Percentiles rank a stretch among this genome's conserved stretches.
Evolutionary conservation across 1,284 basidiomycete species (phyloP).

Genomic region (Leccinum pachyderme): DNA sequence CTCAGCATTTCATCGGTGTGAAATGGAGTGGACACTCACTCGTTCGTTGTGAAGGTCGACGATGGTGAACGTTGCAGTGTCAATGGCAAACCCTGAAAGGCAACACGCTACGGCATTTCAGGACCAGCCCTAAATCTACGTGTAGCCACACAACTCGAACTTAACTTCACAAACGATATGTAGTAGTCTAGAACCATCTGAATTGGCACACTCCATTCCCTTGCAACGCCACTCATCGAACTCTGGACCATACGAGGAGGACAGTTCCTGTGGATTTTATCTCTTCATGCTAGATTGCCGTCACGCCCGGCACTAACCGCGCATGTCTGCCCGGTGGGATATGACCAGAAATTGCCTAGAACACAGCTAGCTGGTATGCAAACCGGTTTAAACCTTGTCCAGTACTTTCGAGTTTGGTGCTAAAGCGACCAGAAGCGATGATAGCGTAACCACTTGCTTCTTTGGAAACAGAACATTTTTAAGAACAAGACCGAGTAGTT

Average conservation of each 20-base stretch:
- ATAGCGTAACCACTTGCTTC: background rate
- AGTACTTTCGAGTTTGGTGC: background rate
- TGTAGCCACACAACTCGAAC: conserved; percentile 10
- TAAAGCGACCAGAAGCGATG: conserved; percentile 8
- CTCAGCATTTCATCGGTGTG: background rate
- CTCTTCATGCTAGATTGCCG: conserved; percentile 10
- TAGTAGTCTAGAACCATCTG: background rate
- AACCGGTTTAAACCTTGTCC: conserved; percentile 18
- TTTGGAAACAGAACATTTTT: background rate
- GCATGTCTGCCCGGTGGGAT: background rate
- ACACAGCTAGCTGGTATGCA: conserved; percentile 2
- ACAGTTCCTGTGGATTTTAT: conserved; percentile 24
- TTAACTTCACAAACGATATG: background rate
- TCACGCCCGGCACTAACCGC: conserved; percentile 7
- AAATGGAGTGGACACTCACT: conserved; percentile 22
- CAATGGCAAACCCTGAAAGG: conserved; percentile 1
- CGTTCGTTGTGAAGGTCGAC: conserved; percentile 8
- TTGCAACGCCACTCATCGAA: conserved; percentile 9
- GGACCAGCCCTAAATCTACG: conserved; percentile 29
- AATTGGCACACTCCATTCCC: conserved; percentile 9
- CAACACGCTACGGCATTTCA: conserved; percentile 1
- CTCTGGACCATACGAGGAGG: conserved; percentile 8
- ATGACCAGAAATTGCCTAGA: background rate
- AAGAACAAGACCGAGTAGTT: background rate
- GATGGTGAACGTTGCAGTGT: conserved; percentile 3